A percentile compares a stretch with the other conserved stretches of the same genome.
These are phyloP conservation scores for Boletus edulis DNA, from an alignment of 768 basidiomycete species.

Conservation along the genomic window DNA sequence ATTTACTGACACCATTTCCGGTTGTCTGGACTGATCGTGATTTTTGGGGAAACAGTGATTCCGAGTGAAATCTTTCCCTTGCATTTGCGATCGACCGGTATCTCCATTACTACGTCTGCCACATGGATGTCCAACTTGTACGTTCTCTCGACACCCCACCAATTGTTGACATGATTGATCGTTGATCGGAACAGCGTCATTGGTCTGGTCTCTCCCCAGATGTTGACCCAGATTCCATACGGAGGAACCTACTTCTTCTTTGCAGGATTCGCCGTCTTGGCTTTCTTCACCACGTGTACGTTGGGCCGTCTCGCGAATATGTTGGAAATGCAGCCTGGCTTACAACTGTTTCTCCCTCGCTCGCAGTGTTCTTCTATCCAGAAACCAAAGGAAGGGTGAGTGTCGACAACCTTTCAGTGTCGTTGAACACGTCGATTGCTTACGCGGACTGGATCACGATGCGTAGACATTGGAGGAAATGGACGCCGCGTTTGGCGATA, in stretches of 20 bases:
- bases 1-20: neutral
- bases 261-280: slow-evolving; percentile 25
- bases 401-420: neutral
- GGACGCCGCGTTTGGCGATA: slow-evolving; percentile 32
- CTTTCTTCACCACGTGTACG: slow-evolving; percentile 31
- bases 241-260: slow-evolving; percentile 31
- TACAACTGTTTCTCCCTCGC: neutral
- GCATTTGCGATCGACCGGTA: slow-evolving; percentile 39
- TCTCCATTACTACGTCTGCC: slow-evolving; percentile 40
- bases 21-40: neutral
- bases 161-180: neutral
- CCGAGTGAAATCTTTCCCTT: slow-evolving; percentile 43
- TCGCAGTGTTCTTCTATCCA: slow-evolving; percentile 25
- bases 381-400: slow-evolving; percentile 34
- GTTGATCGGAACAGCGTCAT: slow-evolving; percentile 17
- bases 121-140: slow-evolving; percentile 43
- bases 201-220: slow-evolving; percentile 29
- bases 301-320: neutral
- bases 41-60: slow-evolving; percentile 29
- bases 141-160: neutral
- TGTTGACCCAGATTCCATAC: slow-evolving; percentile 17
- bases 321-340: neutral
- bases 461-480: slow-evolving; percentile 34
- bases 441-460: neutral
- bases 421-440: neutral